phyloP scores from a whole-genome alignment of 2,329 filamentous ascomycete species.

The Aspergillus melleus region DNA sequence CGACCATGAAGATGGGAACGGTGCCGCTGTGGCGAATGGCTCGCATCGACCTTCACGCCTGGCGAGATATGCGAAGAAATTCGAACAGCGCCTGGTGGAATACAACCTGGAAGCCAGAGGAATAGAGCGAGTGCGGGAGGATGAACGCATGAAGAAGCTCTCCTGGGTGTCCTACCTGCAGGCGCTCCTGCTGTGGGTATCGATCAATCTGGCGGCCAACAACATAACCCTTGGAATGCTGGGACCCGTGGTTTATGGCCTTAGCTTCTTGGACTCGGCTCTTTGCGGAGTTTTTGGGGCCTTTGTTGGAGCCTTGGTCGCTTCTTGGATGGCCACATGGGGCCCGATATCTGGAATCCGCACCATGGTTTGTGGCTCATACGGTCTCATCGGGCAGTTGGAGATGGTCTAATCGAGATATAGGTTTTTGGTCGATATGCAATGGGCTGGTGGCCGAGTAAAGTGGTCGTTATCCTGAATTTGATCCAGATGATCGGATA shows the following conservation, averaged over 20 bases:
- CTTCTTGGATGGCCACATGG: slow-evolving; percentile 63
- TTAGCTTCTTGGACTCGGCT: slow-evolving; percentile 59
- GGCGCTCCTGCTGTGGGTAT: slow-evolving; percentile 61
- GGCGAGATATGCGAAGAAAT: slow-evolving; percentile 31
- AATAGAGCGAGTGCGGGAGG: slow-evolving; percentile 57
- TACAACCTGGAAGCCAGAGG: slow-evolving; percentile 59
- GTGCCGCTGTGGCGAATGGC: slow-evolving; percentile 9
- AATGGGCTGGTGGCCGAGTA: slow-evolving; percentile 67
- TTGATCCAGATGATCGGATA: slow-evolving; percentile 64
- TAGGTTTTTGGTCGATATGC: slow-evolving; percentile 59
- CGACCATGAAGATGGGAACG: slow-evolving; percentile 19
- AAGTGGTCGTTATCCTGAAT: slow-evolving; percentile 63
- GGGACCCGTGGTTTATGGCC: slow-evolving; percentile 58
- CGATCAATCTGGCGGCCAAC: slow-evolving; percentile 63
- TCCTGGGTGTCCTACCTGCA: slow-evolving; percentile 56
- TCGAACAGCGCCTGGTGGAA: slow-evolving; percentile 43
- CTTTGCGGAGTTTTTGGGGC: slow-evolving; percentile 60
- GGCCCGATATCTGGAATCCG: slow-evolving; percentile 62
- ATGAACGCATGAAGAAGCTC: slow-evolving; percentile 56
- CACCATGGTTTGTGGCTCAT: slow-evolving; percentile 51
- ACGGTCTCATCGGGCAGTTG: neutral
- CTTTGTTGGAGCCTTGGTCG: slow-evolving; percentile 54
- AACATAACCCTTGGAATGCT: slow-evolving; percentile 66
- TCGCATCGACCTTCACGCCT: slow-evolving; percentile 27
- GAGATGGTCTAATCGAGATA: slow-evolving; percentile 6